Evolutionary conservation across 768 basidiomycete genomes (phyloP), one percentile per base, ranked within the genome.

Genomic region (Pulveroboletus sp.): DNA sequence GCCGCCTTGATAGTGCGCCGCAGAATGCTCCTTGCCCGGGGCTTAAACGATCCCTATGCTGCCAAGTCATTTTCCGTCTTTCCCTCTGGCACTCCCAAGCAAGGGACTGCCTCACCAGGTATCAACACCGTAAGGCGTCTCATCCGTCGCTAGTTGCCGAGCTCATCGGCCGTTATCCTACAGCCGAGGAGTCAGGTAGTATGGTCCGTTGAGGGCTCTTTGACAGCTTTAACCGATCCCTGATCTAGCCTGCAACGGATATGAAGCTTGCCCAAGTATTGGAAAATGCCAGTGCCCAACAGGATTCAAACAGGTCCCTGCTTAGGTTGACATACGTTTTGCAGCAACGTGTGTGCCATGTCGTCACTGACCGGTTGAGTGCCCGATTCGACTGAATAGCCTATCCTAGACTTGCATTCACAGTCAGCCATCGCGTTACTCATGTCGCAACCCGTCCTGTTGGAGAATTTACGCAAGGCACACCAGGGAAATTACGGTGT

Each of bases 401-500:
- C 21, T 26, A 38, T 49, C 27, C 2, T 54, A 92, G 90, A 80
- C 58, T 72, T 92, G 17, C 78, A 82, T 46, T 83, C 88, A 0
- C 82, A 89, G 55, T 86, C 86, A 8, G 92, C 90, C 0, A 87
- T 97, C 28, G 83, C 88, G 52, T 76, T 96, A 15, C 78, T 99
- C 3, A 82, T 94, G 67, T 74, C 80, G 0, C 85, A 92, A 35
- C 86, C 93, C 0, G 68, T 80, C 0, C 71, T 98, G 1, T 72
- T 97, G 32, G 93, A 97, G 47, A 89, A 84, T 60, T 73, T 96
- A 12, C 83, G 92, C 40, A 94, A 87, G 60, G 94, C 94, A 1
- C 81, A 95, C 56, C 81, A 86, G 75, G 96, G 96, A 39, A 93
- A 88, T 57, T 99, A 96, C 63, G 83, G 92, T 43, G 74, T 94